Percentiles rank a stretch among this genome's conserved stretches.
phyloP scores from a whole-genome alignment of 2,329 filamentous ascomycete genomes.

The Xylaria digitata region DNA sequence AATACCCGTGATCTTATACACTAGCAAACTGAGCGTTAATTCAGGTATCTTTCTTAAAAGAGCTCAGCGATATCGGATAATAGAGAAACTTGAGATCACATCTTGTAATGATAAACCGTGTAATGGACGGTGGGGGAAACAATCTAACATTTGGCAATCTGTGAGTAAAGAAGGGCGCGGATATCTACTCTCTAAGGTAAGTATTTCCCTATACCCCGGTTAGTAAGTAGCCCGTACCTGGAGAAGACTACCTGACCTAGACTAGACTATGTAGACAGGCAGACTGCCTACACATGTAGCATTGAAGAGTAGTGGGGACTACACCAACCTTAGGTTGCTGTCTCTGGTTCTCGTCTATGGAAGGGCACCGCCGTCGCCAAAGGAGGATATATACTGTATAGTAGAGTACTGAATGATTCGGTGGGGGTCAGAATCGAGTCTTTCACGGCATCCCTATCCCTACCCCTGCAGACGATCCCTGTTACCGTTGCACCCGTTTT shows the following conservation, averaged over 20 bases:
- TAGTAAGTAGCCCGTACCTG: too few species aligned
- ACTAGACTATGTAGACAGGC: too few species aligned
- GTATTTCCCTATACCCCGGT: too few species aligned
- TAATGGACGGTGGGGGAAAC: background rate
- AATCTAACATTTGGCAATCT: conserved; percentile 1
- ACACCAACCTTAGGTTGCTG: too few species aligned
- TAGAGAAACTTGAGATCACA: background rate
- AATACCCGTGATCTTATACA: background rate
- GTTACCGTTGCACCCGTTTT: conserved; percentile 12
- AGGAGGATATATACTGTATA: background rate
- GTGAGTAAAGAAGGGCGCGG: background rate
- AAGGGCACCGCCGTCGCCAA: background rate
- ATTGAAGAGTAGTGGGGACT: too few species aligned
- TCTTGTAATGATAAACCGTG: background rate
- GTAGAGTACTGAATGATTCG: background rate
- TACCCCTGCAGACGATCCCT: conserved; percentile 15
- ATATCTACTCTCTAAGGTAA: too few species aligned
- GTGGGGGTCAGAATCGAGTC: conserved; percentile 25
- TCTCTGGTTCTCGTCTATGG: background rate
- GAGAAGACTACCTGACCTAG: too few species aligned
- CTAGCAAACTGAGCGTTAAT: background rate
- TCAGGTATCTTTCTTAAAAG: background rate
- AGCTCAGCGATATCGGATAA: conserved; percentile 14
- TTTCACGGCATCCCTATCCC: conserved; percentile 1
- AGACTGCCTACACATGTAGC: too few species aligned